Evolutionary conservation across 2,329 filamentous ascomycete genomes (phyloP), one percentile per base, ranked within the genome.

Genomic region (Hypocrella siamensis): DNA sequence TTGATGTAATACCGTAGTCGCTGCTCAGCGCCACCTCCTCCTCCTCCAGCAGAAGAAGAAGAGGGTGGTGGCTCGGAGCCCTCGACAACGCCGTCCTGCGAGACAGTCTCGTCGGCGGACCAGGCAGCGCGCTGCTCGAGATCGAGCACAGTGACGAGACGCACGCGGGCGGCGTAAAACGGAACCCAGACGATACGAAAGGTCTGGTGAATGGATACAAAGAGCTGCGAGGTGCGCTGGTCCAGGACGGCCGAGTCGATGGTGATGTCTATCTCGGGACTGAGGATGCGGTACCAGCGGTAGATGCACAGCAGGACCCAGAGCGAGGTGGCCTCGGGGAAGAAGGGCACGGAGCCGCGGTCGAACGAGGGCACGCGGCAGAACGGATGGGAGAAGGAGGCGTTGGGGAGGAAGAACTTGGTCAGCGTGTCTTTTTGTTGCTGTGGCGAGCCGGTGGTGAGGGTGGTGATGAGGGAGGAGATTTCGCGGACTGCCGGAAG

Each of bases 211-310:
- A 90, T 67, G 22, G 68, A 69, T 31, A 85, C 66, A 53, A 84
- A 93, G 31, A 93, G 68, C n/a, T 69, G 63, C 26, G 71, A 60
- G 16, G 67, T 70, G 3, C 62, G 46, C 43, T 74, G 57, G 47
- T 92, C 82, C 45, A 75, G 81, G 12, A 77, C 80, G 27, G 54
- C 52, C 4, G 65, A 68, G 39, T 83, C 68, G 14, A 93, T 61
- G 2, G 66, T 57, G 10, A 88, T 56, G 27, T 75, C 64, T 40
- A 90, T 80, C 14, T 63, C 59, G 0, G 85, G 85, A 38, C 75
- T 83, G 47, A 93, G 61, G 40, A 88, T 79, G 46, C 84, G 82
- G 54, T 92, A 88, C 80, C 79, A 86, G 26, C 74, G 70, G 47
- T 83, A 92, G 35, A 93, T 76, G 42, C 66, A 63, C 30, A 68